A percentile compares a stretch with the other conserved stretches of the same genome.
Conservation (phyloP, 1,284 basidiomycete species). For the Thecaphora thlaspeos region DNA sequence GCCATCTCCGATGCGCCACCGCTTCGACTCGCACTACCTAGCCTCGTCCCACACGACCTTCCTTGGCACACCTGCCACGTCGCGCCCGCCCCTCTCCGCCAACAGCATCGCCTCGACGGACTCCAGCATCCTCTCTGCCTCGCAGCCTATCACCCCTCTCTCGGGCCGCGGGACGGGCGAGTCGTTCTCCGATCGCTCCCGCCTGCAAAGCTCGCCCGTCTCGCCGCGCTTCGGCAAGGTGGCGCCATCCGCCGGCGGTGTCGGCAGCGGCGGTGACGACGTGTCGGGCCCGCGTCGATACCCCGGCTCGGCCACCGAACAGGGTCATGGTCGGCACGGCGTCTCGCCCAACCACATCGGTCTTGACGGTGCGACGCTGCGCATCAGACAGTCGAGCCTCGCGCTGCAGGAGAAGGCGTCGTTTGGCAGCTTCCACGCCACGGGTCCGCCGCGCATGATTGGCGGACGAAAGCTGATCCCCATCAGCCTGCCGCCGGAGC, state of each 20-base stretch:
- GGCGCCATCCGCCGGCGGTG: too few relatives aligned
- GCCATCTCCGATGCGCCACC: background rate
- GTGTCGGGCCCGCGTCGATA: too few relatives aligned
- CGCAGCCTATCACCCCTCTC: constrained; percentile 15
- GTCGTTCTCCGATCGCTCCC: constrained; percentile 2
- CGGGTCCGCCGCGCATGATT: constrained; percentile 10
- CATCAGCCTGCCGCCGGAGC: constrained; percentile 28
- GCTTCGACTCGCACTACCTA: background rate
- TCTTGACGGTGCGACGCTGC: constrained; percentile 1
- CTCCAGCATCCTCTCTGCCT: constrained; percentile 12
- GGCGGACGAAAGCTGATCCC: constrained; percentile 28
- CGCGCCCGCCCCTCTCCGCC: background rate
- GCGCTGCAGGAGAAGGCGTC: constrained; percentile 18
- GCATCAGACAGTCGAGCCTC: background rate
- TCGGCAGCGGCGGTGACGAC: too few relatives aligned
- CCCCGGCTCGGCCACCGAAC: too few relatives aligned
- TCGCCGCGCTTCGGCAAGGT: constrained; percentile 10
- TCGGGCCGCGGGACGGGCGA: constrained; percentile 1
- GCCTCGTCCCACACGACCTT: too few relatives aligned
- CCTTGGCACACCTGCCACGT: too few relatives aligned
- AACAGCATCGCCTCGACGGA: constrained; percentile 21
- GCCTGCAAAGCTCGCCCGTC: constrained; percentile 15
- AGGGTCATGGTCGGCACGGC: too few relatives aligned
- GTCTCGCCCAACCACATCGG: constrained; percentile 11
- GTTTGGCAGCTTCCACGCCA: background rate